phyloP scores from a whole-genome alignment of 805 yeast species.

The Candida dajiaensis region DNA sequence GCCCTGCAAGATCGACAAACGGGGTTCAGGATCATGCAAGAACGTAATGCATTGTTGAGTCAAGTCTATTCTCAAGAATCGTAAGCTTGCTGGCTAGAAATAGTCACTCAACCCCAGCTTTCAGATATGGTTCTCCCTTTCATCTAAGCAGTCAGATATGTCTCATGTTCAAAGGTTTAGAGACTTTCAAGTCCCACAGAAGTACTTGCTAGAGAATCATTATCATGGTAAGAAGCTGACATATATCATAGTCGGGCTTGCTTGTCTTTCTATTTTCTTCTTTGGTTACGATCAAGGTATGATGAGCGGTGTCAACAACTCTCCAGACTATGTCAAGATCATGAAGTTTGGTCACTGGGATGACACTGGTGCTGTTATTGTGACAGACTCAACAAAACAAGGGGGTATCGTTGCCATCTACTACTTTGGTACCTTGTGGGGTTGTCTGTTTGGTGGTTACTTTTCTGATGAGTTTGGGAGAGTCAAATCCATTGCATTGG shows the following conservation, averaged over 20 bases:
- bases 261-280: constrained; percentile 1
- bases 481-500: constrained; percentile 1
- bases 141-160: background rate
- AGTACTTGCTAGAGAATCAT: background rate
- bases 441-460: constrained; percentile 3
- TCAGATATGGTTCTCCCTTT: background rate
- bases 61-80: too few relatives aligned
- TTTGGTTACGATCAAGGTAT: constrained; percentile 4
- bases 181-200: constrained; percentile 1
- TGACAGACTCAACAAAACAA: constrained; percentile 2
- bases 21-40: too few relatives aligned
- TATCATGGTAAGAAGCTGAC: constrained; percentile 2
- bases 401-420: constrained; percentile 3
- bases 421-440: constrained; percentile 3
- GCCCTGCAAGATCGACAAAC: too few relatives aligned
- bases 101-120: background rate
- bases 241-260: background rate
- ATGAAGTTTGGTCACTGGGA: constrained; percentile 4
- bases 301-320: constrained; percentile 4
- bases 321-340: constrained; percentile 3
- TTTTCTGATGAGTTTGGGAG: constrained; percentile 5
- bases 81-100: background rate
- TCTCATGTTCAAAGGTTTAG: background rate
- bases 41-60: too few relatives aligned
- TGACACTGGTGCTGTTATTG: constrained; percentile 1